Conservation (phyloP, 345 rosid species). For the Viola odorata region DNA sequence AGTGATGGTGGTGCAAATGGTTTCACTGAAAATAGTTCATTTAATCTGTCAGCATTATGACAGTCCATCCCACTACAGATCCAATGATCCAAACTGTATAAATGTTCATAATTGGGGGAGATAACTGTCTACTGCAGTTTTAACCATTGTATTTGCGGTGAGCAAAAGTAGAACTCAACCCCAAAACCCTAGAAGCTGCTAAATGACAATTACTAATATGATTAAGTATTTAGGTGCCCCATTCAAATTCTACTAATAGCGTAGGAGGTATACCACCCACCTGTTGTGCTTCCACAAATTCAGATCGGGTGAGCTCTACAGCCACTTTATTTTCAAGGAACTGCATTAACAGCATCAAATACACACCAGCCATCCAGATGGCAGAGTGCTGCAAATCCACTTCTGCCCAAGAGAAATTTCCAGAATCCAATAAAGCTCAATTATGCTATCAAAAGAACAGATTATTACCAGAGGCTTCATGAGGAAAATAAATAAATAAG, state of each 20-base stretch:
- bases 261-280: slow-evolving; percentile 29
- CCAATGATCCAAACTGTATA: no score
- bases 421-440: neutral
- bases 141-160: no score
- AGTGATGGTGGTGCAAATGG: no score
- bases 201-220: no score
- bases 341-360: slow-evolving; percentile 87
- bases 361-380: slow-evolving; percentile 95
- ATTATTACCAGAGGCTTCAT: slow-evolving; percentile 8
- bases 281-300: slow-evolving; percentile 87
- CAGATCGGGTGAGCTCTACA: slow-evolving; percentile 92
- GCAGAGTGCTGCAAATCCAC: slow-evolving; percentile 83
- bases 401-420: slow-evolving; percentile 46
- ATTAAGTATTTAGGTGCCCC: no score
- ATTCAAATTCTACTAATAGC: neutral
- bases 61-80: no score
- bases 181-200: no score
- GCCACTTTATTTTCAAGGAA: slow-evolving; percentile 96
- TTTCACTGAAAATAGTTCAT: no score
- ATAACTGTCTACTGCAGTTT: no score
- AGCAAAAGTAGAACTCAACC: no score
- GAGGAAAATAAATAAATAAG: slow-evolving; percentile 1
- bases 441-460: slow-evolving; percentile 9
- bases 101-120: no score
- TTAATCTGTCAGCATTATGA: no score